Evolutionary conservation across 768 basidiomycete species (phyloP), one percentile per base, ranked within the genome.

Genomic region (Omphalotus guepiniiformis): DNA sequence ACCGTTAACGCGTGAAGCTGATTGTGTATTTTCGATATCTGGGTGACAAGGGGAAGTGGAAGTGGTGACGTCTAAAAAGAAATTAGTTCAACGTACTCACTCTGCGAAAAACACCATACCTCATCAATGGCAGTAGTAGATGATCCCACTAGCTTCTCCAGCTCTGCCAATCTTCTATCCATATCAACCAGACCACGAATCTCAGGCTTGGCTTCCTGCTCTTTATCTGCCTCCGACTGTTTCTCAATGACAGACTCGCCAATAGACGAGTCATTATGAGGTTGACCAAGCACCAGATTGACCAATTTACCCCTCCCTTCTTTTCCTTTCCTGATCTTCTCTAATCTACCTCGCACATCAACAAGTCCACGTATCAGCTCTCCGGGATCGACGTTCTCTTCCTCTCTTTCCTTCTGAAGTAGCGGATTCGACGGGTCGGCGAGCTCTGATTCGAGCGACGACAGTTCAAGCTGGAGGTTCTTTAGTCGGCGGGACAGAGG

Each of bases 1-100:
- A 97, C 93, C 0, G 95, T 90, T 38, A 99, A 81, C 13, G 97
- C 73, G 6, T 83, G 80, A 19, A 98, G 71, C 61, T 96, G 93
- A 18, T 82, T 80, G 58, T 90, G 92, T 36, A 97, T 79, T 36
- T 88, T 81, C 15, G 79, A 78, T 44, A 97, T 75, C 40, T 89
- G 78, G 0, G 90, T 85, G 3, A 96, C 69, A n/a, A 97, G 72
- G 2, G 90, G 88, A 4, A 85, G 76, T 0, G 89, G 85, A 15
- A 92, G 72, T 1, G 84, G 83, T 0, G 86, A 79, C 1, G 77
- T 70, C 88, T 43, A 37, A 40, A 35, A 36, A 16, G 15, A 16
- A 13, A 47, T 23, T 19, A 41, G 37, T 9, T n/a, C 6, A 19
- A 4, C n/a, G n/a, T n/a, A 18, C 5, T 25, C 15, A 22, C 27